These are phyloP conservation scores for Aspergillus sp. DNA, from an alignment of 2,329 filamentous ascomycete genomes.

Conservation along the genomic window DNA sequence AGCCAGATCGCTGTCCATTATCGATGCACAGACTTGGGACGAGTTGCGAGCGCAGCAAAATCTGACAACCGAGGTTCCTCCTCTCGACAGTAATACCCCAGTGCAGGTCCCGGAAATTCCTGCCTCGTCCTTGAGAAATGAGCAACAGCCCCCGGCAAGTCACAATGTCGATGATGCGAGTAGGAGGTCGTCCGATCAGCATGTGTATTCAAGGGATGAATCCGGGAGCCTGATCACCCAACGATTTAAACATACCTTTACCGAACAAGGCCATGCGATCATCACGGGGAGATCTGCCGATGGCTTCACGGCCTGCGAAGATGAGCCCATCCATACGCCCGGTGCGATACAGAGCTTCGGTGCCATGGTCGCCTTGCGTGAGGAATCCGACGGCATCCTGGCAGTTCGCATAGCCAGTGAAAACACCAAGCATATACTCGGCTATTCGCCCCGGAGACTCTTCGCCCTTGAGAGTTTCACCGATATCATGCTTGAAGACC, in stretches of 20 bases:
- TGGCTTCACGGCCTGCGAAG: slow-evolving; percentile 76
- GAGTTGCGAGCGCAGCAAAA: neutral
- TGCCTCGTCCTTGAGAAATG: neutral
- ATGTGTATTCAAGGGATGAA: slow-evolving; percentile 27
- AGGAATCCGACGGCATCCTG: slow-evolving; percentile 64
- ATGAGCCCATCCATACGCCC: slow-evolving; percentile 86
- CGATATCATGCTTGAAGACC: slow-evolving; percentile 81
- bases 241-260: slow-evolving; percentile 76
- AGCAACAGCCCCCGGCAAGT: neutral
- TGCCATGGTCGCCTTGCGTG: slow-evolving; percentile 67
- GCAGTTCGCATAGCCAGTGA: slow-evolving; percentile 75
- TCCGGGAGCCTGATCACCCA: slow-evolving; percentile 59
- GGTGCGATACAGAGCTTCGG: slow-evolving; percentile 80
- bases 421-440: slow-evolving; percentile 73
- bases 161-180: neutral
- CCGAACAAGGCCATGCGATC: slow-evolving; percentile 75
- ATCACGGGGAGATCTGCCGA: slow-evolving; percentile 75
- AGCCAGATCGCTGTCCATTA: neutral
- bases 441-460: slow-evolving; percentile 72
- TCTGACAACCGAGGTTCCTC: neutral
- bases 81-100: neutral
- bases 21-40: neutral
- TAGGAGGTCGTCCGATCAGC: neutral
- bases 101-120: neutral
- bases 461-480: slow-evolving; percentile 74